phyloP scores from a whole-genome alignment of 805 yeast species.

The Pachysolen tannophilus region DNA sequence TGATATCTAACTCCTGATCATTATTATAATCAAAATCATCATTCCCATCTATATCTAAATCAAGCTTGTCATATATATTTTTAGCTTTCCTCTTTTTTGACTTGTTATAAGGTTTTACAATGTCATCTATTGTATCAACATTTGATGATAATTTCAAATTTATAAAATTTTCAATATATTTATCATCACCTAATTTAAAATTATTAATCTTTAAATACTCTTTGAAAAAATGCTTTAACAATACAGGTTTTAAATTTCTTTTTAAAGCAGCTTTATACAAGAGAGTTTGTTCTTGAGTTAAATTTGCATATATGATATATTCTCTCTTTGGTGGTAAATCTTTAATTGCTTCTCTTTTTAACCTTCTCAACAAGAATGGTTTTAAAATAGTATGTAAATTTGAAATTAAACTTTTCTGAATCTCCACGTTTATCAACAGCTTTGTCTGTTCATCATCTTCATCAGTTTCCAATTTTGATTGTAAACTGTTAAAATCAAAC shows the following conservation, averaged over 20 bases:
- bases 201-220: slow-evolving; percentile 42
- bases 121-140: too few species aligned
- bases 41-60: slow-evolving; percentile 9
- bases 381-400: slow-evolving; percentile 82
- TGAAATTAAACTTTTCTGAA: slow-evolving; percentile 54
- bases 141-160: slow-evolving; percentile 18
- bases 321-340: slow-evolving; percentile 85
- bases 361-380: slow-evolving; percentile 79
- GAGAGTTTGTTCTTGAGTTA: slow-evolving; percentile 56
- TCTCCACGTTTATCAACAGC: slow-evolving; percentile 46
- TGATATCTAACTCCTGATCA: too few species aligned
- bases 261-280: slow-evolving; percentile 49
- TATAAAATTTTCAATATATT: slow-evolving; percentile 33
- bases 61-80: not conserved
- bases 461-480: slow-evolving; percentile 24
- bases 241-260: slow-evolving; percentile 32
- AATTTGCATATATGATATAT: slow-evolving; percentile 66
- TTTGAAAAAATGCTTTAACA: slow-evolving; percentile 38
- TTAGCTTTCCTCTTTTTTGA: slow-evolving; percentile 5
- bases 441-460: slow-evolving; percentile 31
- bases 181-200: slow-evolving; percentile 11
- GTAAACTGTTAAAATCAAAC: slow-evolving; percentile 75
- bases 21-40: slow-evolving; percentile 9
- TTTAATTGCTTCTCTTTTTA: slow-evolving; percentile 65
- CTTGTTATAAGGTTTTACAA: not conserved